These are phyloP conservation scores for Paramecium bursaria DNA, from an alignment of 73 alveolate species.

Conservation along the genomic window DNA sequence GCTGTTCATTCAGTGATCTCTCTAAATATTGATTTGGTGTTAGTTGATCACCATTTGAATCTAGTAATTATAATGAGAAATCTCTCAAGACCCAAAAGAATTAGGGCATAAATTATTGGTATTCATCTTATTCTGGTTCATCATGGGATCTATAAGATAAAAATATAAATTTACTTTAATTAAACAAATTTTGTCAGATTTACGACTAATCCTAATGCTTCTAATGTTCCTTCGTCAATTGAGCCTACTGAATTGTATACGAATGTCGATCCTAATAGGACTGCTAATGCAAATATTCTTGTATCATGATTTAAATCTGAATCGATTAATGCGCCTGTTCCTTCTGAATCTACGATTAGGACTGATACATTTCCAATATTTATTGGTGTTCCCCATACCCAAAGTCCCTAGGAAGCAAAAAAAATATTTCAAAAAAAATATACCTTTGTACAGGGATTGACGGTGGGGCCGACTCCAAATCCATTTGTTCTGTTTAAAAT, in stretches of 20 bases:
- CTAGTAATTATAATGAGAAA: conserved; percentile 89
- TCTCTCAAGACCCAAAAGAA: conserved; percentile 96
- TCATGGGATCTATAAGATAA: too few species aligned
- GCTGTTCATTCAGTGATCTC: conserved; percentile 79
- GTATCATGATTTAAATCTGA: conserved; percentile 94
- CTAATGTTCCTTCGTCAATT: conserved; percentile 91
- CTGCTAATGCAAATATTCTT: conserved; percentile 87
- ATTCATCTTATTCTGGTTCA: conserved; percentile 89
- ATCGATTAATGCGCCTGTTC: conserved; percentile 93
- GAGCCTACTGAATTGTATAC: conserved; percentile 94
- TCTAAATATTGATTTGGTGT: conserved; percentile 92
- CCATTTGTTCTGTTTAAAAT: conserved; percentile 88
- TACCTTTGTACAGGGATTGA: conserved; percentile 71
- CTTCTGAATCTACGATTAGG: conserved; percentile 91
- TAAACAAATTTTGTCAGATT: conserved; percentile 86
- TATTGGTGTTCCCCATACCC: conserved; percentile 80
- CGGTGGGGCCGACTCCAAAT: conserved; percentile 84
- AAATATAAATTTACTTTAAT: conserved; percentile 74
- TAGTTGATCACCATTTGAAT: conserved; percentile 87
- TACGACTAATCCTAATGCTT: conserved; percentile 84
- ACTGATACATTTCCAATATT: conserved; percentile 62
- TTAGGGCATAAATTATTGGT: conserved; percentile 88
- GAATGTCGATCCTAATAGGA: conserved; percentile 87
- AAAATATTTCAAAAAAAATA: background rate
- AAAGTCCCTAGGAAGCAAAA: conserved; percentile 44